phyloP scores from a whole-genome alignment of 2,329 filamentous ascomycete species.

The Curvularia sp. region DNA sequence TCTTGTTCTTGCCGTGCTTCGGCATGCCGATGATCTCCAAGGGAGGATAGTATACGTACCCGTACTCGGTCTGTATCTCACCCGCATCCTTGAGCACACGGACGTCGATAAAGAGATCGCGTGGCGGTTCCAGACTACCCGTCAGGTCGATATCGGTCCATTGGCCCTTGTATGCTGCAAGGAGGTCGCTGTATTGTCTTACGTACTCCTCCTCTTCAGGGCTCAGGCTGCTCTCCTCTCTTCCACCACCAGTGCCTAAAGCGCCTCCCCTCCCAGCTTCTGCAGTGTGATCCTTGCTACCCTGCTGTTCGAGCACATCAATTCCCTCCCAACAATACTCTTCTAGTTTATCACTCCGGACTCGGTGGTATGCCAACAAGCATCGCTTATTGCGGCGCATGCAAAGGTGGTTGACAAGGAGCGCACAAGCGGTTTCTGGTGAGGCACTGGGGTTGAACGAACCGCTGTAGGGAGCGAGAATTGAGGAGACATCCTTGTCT shows the following conservation, averaged over 20 bases:
- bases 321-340: conserved; percentile 91
- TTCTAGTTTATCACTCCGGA: conserved; percentile 88
- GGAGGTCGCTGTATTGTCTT: conserved; percentile 84
- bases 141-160: conserved; percentile 98
- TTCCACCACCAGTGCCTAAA: conserved; percentile 55
- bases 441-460: conserved; percentile 85
- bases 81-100: conserved; percentile 94
- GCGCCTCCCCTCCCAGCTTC: conserved; percentile 47
- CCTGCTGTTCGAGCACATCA: conserved; percentile 75
- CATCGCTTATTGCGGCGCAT: conserved; percentile 98
- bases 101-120: conserved; percentile 95
- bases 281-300: conserved; percentile 21
- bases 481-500: conserved; percentile 79
- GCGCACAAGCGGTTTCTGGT: conserved; percentile 82
- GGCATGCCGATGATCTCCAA: conserved; percentile 1
- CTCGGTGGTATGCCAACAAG: conserved; percentile 90
- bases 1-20: background rate
- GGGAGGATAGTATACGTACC: conserved; percentile 64
- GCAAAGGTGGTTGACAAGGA: conserved; percentile 91
- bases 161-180: conserved; percentile 96
- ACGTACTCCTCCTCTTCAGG: conserved; percentile 98
- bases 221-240: conserved; percentile 76
- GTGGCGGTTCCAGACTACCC: conserved; percentile 90
- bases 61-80: conserved; percentile 98
- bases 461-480: conserved; percentile 82